Percentiles rank a stretch among this genome's conserved stretches.
These are phyloP conservation scores for Lipomyces kockii DNA, from an alignment of 805 yeast species.

Conservation along the genomic window DNA sequence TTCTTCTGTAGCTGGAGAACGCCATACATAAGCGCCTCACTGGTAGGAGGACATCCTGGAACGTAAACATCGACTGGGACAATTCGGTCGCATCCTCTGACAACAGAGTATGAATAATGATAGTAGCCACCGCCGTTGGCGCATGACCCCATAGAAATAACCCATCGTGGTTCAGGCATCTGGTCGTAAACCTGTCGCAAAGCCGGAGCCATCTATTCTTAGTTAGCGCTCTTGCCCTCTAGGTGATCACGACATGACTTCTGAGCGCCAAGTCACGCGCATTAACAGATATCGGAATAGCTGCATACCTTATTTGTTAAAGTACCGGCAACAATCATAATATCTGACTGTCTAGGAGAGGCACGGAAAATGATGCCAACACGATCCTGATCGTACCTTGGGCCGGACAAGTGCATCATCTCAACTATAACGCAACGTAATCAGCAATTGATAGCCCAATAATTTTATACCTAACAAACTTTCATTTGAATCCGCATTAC, in stretches of 20 bases:
- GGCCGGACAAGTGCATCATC: conserved; percentile 93
- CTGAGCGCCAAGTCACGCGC: background rate
- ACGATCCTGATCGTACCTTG: conserved; percentile 90
- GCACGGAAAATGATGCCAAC: conserved; percentile 92
- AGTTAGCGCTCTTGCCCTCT: background rate
- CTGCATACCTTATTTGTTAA: conserved; percentile 67
- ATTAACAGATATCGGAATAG: background rate
- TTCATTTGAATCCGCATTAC: background rate
- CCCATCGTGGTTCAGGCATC: conserved; percentile 96
- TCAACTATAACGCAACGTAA: conserved; percentile 55
- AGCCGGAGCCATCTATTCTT: conserved; percentile 77
- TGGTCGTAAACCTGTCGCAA: conserved; percentile 91
- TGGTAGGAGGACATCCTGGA: conserved; percentile 92
- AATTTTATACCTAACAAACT: background rate
- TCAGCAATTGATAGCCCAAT: background rate
- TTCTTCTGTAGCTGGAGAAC: conserved; percentile 87
- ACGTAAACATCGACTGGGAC: conserved; percentile 90
- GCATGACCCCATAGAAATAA: conserved; percentile 90
- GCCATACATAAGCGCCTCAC: conserved; percentile 90
- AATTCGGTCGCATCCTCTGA: conserved; percentile 86
- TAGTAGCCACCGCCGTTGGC: conserved; percentile 95
- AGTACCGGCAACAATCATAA: conserved; percentile 91
- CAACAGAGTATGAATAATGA: conserved; percentile 86
- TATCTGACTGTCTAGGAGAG: conserved; percentile 89
- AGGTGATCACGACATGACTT: background rate